Base-by-base conservation (phyloP, 2,329 filamentous ascomycete genomes). In the Pestalotiopsis sp. region DNA sequence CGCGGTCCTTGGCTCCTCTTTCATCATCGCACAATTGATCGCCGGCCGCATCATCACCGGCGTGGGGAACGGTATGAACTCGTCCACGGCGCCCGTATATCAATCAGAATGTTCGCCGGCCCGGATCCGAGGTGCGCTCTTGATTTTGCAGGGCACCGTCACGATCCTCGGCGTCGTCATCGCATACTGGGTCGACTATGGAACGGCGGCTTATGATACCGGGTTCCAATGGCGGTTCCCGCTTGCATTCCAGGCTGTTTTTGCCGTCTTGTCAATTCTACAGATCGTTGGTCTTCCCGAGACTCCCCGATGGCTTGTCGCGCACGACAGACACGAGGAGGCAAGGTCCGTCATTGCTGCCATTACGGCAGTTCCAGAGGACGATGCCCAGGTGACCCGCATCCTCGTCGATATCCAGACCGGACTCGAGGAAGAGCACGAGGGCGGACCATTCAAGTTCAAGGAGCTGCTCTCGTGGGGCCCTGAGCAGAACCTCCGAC, bases 101-200 rank as follows among this genome's bases (percentile, higher is more conserved):
- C 76, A 78, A 10, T 73, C 73, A 2, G 76, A 79, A 48, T 78
- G 75, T 66, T 73, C 78, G 0, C 74, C 73, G 2, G 75, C 82
- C 1, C 75, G 79, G 30, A 82, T 82, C 58, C 81, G 85, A 39
- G 86, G 85, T 39, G 78, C 79, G 64, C 75, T 85, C 26, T 83
- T 88, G 55, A 84, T 84, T 22, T 83, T 85, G 2, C 83, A 83
- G 66, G 81, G 81, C 4, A 83, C 80, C 4, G 78, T 83, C 39
- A 82, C 81, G 0, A 83, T 83, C 48, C 74, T 85, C 6, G 82
- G 82, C 0, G 77, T 84, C 13, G 80, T 81, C 63, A 79, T 85
- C n/a, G 81, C 81, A 4, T 81, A 81, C 68, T 81, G 78, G 78
- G 61, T 61, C 30, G 68, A 70, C 66, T 70, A 69, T 56, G 69